These are phyloP conservation scores for Iodosphaeria phyllophila DNA, from an alignment of 2,329 filamentous ascomycete genomes.

Conservation along the genomic window DNA sequence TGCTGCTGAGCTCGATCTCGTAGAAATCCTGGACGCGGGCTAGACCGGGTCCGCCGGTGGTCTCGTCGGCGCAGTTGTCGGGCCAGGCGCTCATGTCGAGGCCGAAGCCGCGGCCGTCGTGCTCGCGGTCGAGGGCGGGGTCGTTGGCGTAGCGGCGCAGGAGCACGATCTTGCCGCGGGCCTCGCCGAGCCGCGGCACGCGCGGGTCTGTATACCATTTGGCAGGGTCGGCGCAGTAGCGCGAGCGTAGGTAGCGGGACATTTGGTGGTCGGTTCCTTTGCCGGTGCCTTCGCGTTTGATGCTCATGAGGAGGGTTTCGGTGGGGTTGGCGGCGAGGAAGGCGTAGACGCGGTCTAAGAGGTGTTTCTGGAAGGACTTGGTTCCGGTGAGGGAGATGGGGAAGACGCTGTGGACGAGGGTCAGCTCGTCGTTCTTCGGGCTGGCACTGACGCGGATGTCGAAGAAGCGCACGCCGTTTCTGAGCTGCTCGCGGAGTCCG, in stretches of 20 bases:
- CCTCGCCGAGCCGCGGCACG: constrained; percentile 63
- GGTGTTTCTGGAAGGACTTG: constrained; percentile 58
- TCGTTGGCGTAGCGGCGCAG: constrained; percentile 62
- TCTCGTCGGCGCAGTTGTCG: constrained; percentile 63
- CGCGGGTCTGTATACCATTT: constrained; percentile 65
- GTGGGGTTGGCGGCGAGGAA: constrained; percentile 64
- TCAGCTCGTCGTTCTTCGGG: constrained; percentile 45
- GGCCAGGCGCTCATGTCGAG: constrained; percentile 56
- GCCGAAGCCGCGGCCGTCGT: constrained; percentile 32
- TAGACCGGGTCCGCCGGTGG: constrained; percentile 44
- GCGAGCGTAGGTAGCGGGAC: constrained; percentile 49
- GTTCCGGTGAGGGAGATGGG: constrained; percentile 68
- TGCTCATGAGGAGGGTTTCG: constrained; percentile 68
- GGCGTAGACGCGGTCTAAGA: constrained; percentile 50
- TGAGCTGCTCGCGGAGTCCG: constrained; percentile 55
- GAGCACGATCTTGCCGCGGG: constrained; percentile 66
- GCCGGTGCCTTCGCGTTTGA: constrained; percentile 85
- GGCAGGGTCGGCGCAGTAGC: constrained; percentile 39
- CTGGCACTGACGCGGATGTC: constrained; percentile 58
- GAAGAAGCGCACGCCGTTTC: constrained; percentile 84
- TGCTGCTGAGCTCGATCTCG: constrained; percentile 56
- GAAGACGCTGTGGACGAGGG: constrained; percentile 80
- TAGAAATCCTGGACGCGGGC: constrained; percentile 91
- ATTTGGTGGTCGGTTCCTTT: constrained; percentile 64
- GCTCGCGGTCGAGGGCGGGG: constrained; percentile 28